Evolutionary conservation across 352 stramenopile species (phyloP), one percentile per base, ranked within the genome.

Genomic region (Elongisporangium prolatum): DNA sequence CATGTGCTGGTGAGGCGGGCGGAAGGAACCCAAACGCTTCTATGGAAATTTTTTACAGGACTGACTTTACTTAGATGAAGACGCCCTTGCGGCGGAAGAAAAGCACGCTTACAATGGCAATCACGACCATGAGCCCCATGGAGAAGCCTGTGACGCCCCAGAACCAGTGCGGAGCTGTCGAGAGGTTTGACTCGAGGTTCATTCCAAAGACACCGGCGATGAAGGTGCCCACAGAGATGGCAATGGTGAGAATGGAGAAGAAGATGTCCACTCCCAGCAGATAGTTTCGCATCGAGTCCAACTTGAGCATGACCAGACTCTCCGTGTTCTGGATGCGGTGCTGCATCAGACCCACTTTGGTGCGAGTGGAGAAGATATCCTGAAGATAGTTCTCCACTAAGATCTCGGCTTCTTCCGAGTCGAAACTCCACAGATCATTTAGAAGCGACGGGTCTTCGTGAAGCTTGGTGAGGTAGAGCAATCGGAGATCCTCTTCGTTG

Each of bases 211-310:
- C 68, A 28, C 81, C 80, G 18, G 73, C 70, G 50, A 88, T 67
- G 21, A 84, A 84, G 10, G 79, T 91, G 13, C 78, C 78, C n/a
- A n/a, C n/a, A n/a, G n/a, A n/a, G 16, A 87, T 66, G 11, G 80
- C 84, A 21, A 91, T 60, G 54, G 67, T 74, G 59, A 91, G 24
- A 7, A 91, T 64, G 7, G 77, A 86, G 68, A 91, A 91, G n/a
- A 91, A 63, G 21, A 89, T 71, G 59, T 89, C 76, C 34, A 89
- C 76, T 0, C 67, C 66, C 0, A 88, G 73, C 28, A 91, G 67
- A 56, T 88, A 89, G 61, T 91, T 91, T 74, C 81, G 77, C 65
- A 83, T 86, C 58, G 78, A 86, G 60, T 91, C 81, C 21, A 91
- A 64, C 57, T 88, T 89, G 28, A 91, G 61, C 75, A 81, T 89